Conservation (phyloP, 2,329 filamentous ascomycete species). For the Trichoderma harzianum region DNA sequence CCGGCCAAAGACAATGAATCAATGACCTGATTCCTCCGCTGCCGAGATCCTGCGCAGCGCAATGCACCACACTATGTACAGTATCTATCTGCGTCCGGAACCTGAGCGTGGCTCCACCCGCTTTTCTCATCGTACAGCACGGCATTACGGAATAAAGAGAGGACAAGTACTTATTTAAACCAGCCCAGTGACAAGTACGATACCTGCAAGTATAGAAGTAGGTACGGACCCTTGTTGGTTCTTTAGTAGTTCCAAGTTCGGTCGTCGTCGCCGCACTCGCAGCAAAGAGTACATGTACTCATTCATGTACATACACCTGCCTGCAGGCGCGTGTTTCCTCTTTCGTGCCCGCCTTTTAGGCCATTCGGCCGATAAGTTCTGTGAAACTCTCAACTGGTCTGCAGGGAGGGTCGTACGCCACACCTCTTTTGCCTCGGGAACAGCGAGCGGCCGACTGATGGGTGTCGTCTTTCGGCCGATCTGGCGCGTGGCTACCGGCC, state of each 20-base stretch:
- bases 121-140: background rate
- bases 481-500: background rate
- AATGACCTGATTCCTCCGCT: background rate
- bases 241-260: background rate
- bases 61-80: background rate
- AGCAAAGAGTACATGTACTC: background rate
- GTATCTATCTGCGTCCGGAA: background rate
- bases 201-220: background rate
- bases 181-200: background rate
- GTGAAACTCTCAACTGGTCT: background rate
- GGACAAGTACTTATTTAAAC: background rate
- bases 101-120: background rate
- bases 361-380: constrained; percentile 4
- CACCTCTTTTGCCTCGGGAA: background rate
- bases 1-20: background rate
- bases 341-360: constrained; percentile 2
- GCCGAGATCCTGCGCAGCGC: background rate
- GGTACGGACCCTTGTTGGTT: background rate
- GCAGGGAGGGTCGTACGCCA: constrained; percentile 14
- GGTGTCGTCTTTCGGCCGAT: constrained; percentile 2
- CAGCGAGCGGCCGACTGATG: constrained; percentile 12
- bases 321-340: background rate
- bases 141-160: background rate
- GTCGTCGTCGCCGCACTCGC: background rate
- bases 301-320: no score